Evolutionary conservation across 768 basidiomycete species (phyloP).

Genomic region (Lanmaoa pseudosensibilis): DNA sequence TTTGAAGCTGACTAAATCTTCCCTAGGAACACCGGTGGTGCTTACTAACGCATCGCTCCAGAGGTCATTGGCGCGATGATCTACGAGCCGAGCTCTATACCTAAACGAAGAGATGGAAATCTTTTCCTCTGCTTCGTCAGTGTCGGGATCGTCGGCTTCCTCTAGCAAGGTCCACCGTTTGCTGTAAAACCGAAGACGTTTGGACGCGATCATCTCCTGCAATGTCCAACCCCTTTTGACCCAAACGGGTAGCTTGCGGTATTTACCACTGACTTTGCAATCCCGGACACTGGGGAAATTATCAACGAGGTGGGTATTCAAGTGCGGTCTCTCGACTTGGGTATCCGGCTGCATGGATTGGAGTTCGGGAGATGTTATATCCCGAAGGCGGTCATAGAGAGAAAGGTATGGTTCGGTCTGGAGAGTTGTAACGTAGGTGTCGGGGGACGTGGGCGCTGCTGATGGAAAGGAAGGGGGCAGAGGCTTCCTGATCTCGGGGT

Average conservation of each 20-base stretch:
- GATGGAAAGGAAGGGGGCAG: constrained; percentile 6
- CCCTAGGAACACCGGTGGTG: constrained; percentile 15
- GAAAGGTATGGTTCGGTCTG: background rate
- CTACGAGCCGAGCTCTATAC: constrained; percentile 19
- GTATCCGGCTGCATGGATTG: constrained; percentile 16
- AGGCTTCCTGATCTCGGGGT: constrained; percentile 17
- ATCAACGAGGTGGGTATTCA: constrained; percentile 11
- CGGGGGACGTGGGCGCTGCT: background rate
- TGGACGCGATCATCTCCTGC: constrained; percentile 30
- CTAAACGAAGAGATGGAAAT: constrained; percentile 18
- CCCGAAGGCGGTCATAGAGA: constrained; percentile 9
- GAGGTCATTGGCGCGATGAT: constrained; percentile 15
- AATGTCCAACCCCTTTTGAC: constrained; percentile 29
- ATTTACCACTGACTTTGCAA: background rate
- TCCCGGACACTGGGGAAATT: constrained; percentile 1
- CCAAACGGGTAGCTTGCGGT: constrained; percentile 18
- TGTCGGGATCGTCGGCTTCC: constrained; percentile 18
- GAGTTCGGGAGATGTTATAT: constrained; percentile 1
- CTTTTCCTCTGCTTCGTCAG: constrained; percentile 7
- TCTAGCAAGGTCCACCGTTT: constrained; percentile 27
- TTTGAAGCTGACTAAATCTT: constrained; percentile 14
- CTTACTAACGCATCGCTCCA: constrained; percentile 14
- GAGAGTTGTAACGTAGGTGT: background rate
- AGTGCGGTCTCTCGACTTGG: constrained; percentile 19
- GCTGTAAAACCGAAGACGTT: constrained; percentile 29